phyloP scores from a whole-genome alignment of 345 rosid species.

The Triadica sebifera region DNA sequence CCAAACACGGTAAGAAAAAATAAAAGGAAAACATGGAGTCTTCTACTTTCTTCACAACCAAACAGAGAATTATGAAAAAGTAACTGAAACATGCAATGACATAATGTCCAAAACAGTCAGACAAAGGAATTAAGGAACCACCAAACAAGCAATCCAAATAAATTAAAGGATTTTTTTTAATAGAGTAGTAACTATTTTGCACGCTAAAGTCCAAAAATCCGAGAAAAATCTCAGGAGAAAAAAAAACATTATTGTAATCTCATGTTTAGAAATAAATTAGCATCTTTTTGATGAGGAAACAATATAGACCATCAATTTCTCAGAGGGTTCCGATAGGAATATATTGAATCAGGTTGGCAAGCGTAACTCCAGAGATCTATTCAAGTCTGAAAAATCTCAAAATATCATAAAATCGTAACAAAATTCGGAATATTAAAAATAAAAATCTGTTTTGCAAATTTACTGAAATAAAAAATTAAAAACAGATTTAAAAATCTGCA shows the following conservation, averaged over 20 bases:
- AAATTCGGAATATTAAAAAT: background rate
- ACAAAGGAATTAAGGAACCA: background rate
- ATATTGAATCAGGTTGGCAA: background rate
- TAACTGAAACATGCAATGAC: background rate
- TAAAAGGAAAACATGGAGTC: no score
- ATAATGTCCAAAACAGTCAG: background rate
- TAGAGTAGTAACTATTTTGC: no score
- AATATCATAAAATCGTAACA: slow-evolving; percentile 21
- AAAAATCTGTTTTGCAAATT: background rate
- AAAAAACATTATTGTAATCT: background rate
- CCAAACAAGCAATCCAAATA: no score
- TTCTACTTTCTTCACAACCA: no score
- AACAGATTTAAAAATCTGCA: background rate
- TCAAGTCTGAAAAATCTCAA: background rate
- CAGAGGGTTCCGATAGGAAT: background rate
- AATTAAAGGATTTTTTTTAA: background rate
- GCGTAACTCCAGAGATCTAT: slow-evolving; percentile 22
- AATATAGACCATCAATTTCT: no score
- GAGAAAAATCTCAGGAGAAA: no score
- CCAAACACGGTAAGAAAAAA: no score
- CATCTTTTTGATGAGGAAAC: no score
- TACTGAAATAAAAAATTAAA: background rate
- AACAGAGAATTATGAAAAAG: slow-evolving; percentile 1
- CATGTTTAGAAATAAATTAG: background rate
- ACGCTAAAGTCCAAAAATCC: background rate